A percentile compares a stretch with the other conserved stretches of the same genome.
Conservation (phyloP, 345 rosid genomes). For the Salix dunnii region DNA sequence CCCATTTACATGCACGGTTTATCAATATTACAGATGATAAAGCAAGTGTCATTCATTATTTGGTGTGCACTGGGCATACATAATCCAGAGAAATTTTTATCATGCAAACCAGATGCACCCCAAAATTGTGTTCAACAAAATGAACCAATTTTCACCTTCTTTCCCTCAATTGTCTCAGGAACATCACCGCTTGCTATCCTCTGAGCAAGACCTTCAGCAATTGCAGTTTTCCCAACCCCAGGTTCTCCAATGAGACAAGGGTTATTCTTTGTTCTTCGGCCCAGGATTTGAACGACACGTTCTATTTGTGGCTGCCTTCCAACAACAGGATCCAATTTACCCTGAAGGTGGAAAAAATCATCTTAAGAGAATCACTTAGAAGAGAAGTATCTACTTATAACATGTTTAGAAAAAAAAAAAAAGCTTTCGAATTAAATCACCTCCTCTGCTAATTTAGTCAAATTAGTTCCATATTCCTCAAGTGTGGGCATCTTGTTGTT, state of each 20-base stretch:
- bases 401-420: constrained; percentile 1
- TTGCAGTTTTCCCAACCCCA: constrained; percentile 99
- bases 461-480: constrained; percentile 96
- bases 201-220: constrained; percentile 99
- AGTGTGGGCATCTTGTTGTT: constrained; percentile 95
- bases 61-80: not conserved
- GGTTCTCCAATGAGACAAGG: constrained; percentile 99
- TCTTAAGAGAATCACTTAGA: not conserved
- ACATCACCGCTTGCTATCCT: constrained; percentile 89
- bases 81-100: not conserved
- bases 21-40: not conserved
- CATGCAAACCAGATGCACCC: not conserved
- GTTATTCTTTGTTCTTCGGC: constrained; percentile 92
- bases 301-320: constrained; percentile 97
- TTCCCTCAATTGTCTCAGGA: constrained; percentile 95
- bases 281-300: constrained; percentile 92
- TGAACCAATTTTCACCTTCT: constrained; percentile 53
- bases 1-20: not conserved
- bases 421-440: constrained; percentile 27
- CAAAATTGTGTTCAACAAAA: not conserved
- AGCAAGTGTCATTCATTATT: not conserved
- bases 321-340: constrained; percentile 96
- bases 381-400: not conserved
- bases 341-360: constrained; percentile 40
- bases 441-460: constrained; percentile 97